Base-by-base conservation (phyloP, 2,329 filamentous ascomycete species). In the Aspergillus sergii region DNA sequence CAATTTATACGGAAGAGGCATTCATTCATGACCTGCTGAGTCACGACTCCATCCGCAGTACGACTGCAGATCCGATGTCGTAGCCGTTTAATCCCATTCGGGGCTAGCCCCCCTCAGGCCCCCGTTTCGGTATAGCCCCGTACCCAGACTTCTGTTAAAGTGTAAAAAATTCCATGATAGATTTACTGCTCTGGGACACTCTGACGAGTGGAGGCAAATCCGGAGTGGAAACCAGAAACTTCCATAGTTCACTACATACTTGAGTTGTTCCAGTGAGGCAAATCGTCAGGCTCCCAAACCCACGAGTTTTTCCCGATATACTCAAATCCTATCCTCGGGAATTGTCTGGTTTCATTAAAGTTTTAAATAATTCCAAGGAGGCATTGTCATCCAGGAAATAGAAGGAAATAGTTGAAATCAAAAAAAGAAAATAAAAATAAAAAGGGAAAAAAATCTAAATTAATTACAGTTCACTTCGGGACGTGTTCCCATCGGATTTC, bases 1-100 rank as follows among this genome's bases (percentile, higher is more conserved):
- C 67, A 69, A 69, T 69, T 69, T 69, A 69, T 68, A 68, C 54
- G 61, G 64, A 63, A 41, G 60, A 41, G 46, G 60, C 45, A 61
- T 62, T 64, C 62, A 62, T 62, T 59, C 58, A 61, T 58, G 59
- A 39, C 61, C 56, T 63, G 66, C 66, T 67, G 66, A 66, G 61
- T 66, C 66, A 67, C 63, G 51, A 48, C 58, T 39, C 21, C 26
- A 45, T 58, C 10, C 58, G 50, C 48, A 59, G 39, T 48, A 66
- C 56, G 32, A 53, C 34, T 57, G 55, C 48, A 62, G 60, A 65
- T 63, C 60, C 58, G 58, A 63, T 57, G 54, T 63, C 57, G 57
- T 60, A 39, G 60, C 60, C 34, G 51, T 62, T 50, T 50, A 32
- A 51, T 60, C 53, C 53, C 53, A 16, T n/a, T 48, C 21, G 43